phyloP scores from a whole-genome alignment of 2,329 filamentous ascomycete species.

The Diaporthe sp. region DNA sequence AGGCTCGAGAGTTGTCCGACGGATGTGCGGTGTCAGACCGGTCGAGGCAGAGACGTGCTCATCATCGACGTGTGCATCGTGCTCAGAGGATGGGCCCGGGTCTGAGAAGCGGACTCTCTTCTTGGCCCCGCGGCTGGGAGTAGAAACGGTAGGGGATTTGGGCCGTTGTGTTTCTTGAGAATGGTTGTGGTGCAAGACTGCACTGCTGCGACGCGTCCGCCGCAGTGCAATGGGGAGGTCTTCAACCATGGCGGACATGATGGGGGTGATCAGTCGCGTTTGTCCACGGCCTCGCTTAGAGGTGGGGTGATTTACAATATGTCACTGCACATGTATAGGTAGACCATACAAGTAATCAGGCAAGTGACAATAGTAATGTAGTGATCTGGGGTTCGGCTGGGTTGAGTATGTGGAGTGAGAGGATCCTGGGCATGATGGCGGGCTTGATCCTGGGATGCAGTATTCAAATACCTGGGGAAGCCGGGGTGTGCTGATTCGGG shows the following conservation, averaged over 20 bases:
- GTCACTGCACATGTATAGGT: neutral
- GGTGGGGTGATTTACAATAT: neutral
- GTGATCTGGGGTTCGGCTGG: conserved; percentile 1
- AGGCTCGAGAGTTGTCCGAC: conserved; percentile 59
- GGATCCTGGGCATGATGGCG: conserved; percentile 1
- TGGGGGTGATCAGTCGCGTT: neutral
- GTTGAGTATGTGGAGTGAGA: conserved; percentile 19
- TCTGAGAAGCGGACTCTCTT: conserved; percentile 72
- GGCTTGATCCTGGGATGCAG: conserved; percentile 18
- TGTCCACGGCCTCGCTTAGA: neutral
- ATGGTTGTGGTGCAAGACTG: conserved; percentile 37
- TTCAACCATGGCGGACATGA: conserved; percentile 49
- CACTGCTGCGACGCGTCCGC: conserved; percentile 62
- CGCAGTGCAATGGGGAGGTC: conserved; percentile 68
- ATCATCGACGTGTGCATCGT: conserved; percentile 42
- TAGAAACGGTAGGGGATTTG: conserved; percentile 40
- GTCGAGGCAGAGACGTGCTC: conserved; percentile 51
- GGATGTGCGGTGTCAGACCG: conserved; percentile 71
- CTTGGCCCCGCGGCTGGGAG: conserved; percentile 50
- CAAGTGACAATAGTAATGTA: neutral
- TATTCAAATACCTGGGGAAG: conserved; percentile 14
- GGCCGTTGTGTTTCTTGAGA: conserved; percentile 40
- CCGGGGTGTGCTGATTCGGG: conserved; percentile 10
- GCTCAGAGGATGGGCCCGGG: conserved; percentile 57
- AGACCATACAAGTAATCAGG: neutral